phyloP scores from a whole-genome alignment of 192 early-diverging fungal genomes.

The Entomortierella parvispora region DNA sequence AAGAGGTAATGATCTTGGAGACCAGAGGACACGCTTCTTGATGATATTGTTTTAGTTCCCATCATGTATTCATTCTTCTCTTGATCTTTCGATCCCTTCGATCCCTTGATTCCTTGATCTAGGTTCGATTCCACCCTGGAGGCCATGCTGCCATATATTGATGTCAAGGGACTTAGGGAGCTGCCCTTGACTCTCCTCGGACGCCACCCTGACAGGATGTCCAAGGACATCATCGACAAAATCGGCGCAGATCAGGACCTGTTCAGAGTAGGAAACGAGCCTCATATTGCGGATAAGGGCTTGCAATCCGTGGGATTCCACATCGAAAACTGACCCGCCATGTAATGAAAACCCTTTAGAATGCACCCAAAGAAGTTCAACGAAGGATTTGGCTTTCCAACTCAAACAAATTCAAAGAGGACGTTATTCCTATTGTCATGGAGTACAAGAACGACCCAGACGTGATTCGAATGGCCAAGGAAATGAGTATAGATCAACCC shows the following conservation, averaged over 20 bases:
- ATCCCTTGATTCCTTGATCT: not conserved
- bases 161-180: slow-evolving; percentile 57
- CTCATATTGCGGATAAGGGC: too few species aligned
- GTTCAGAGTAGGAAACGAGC: slow-evolving; percentile 41
- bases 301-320: too few species aligned
- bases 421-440: slow-evolving; percentile 42
- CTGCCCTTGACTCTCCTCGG: slow-evolving; percentile 62
- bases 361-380: slow-evolving; percentile 43
- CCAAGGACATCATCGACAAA: slow-evolving; percentile 52
- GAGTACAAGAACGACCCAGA: slow-evolving; percentile 42
- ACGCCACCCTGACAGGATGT: slow-evolving; percentile 54
- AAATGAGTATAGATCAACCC: slow-evolving; percentile 41
- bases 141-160: slow-evolving; percentile 60
- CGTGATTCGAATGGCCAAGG: slow-evolving; percentile 37
- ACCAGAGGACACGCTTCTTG: not conserved
- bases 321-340: too few species aligned
- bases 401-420: slow-evolving; percentile 40
- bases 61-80: too few species aligned
- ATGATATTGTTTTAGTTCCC: too few species aligned
- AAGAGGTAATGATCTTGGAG: slow-evolving; percentile 20
- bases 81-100: too few species aligned
- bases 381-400: slow-evolving; percentile 48
- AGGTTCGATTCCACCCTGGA: slow-evolving; percentile 57
- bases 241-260: slow-evolving; percentile 54
- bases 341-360: too few species aligned